phyloP scores from a whole-genome alignment of 257 asterid species.

The Handroanthus guayacan region DNA sequence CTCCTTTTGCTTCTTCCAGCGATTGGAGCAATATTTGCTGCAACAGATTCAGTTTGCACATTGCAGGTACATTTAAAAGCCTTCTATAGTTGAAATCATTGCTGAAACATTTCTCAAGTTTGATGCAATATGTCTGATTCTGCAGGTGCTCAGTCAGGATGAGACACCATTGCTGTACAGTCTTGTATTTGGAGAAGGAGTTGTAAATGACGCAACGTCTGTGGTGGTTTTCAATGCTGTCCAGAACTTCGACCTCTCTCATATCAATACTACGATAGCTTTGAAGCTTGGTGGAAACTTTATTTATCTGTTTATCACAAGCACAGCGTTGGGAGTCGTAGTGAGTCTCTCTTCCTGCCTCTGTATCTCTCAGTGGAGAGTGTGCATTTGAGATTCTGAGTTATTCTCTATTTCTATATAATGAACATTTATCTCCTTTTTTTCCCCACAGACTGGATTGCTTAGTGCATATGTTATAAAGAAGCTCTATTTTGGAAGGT shows the following conservation, averaged over 20 bases:
- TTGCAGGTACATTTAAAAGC: constrained; percentile 67
- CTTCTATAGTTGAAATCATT: constrained; percentile 17
- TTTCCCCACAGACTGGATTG: constrained; percentile 92
- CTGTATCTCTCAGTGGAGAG: constrained; percentile 14
- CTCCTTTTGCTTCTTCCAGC: constrained; percentile 56
- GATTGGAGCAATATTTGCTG: constrained; percentile 95
- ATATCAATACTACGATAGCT: constrained; percentile 60
- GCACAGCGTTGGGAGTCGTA: constrained; percentile 80
- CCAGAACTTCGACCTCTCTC: constrained; percentile 88
- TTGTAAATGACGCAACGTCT: constrained; percentile 97
- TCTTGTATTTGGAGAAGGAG: constrained; percentile 98
- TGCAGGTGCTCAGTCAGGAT: constrained; percentile 94
- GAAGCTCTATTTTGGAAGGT: constrained; percentile 97
- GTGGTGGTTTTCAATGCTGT: constrained; percentile 96
- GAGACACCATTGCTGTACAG: constrained; percentile 98
- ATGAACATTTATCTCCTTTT: constrained; percentile 38
- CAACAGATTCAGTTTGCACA: constrained; percentile 99
- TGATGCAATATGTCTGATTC: constrained; percentile 32
- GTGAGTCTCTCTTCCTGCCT: constrained; percentile 57
- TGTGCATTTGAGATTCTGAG: constrained; percentile 23
- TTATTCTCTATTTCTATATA: constrained; percentile 29
- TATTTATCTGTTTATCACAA: constrained; percentile 71
- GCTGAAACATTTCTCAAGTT: constrained; percentile 23
- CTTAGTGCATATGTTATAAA: constrained; percentile 90
- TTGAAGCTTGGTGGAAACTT: constrained; percentile 83